Conservation (phyloP, 768 basidiomycete species). For the Tephrocybe sp. region DNA sequence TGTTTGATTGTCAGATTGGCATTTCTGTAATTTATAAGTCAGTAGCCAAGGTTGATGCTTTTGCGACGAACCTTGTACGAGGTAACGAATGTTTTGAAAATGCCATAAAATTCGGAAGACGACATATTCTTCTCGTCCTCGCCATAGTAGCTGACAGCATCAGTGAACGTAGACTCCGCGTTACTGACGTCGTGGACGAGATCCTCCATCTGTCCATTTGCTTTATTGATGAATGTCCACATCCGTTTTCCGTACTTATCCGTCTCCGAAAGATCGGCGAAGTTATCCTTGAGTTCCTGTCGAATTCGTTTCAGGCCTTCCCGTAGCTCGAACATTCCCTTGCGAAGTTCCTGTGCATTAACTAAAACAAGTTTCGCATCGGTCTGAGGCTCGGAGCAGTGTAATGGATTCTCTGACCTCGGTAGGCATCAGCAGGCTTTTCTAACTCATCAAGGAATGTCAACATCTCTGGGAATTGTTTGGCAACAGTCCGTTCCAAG, state of each 20-base stretch:
- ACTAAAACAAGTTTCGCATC: conserved; percentile 40
- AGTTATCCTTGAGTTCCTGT: conserved; percentile 77
- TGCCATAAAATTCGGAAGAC: conserved; percentile 91
- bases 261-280: conserved; percentile 62
- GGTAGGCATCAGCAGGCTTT: conserved; percentile 88
- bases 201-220: conserved; percentile 73
- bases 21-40: conserved; percentile 61
- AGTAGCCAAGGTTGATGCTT: not conserved
- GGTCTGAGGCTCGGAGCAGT: conserved; percentile 4
- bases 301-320: conserved; percentile 78
- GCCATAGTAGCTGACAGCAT: conserved; percentile 88
- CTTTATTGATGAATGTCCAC: conserved; percentile 84
- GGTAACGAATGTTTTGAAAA: conserved; percentile 96
- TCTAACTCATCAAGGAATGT: conserved; percentile 85
- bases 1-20: conserved; percentile 74
- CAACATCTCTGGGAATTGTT: conserved; percentile 86
- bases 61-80: conserved; percentile 68
- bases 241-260: conserved; percentile 89
- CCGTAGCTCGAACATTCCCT: conserved; percentile 67
- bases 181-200: conserved; percentile 84
- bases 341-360: conserved; percentile 83
- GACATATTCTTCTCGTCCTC: conserved; percentile 88
- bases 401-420: conserved; percentile 57
- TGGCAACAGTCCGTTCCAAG: conserved; percentile 82
- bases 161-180: conserved; percentile 79